Evolutionary conservation across 805 yeast species (phyloP).

Genomic region (Martiniozyma abietophila): DNA sequence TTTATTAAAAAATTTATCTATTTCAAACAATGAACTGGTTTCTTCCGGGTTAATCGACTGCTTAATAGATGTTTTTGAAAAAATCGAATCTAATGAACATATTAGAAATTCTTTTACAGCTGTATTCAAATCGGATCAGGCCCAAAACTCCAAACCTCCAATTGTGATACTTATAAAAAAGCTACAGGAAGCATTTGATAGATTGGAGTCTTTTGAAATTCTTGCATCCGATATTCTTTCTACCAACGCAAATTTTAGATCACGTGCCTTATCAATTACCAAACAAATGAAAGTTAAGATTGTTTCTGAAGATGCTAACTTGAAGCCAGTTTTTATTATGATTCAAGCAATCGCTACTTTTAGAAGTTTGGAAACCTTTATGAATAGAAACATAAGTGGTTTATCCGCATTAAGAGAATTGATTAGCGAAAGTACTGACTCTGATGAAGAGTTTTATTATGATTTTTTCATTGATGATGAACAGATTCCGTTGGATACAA

Average conservation of each 20-base stretch:
- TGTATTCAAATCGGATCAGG: too few relatives aligned
- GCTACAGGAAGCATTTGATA: constrained; percentile 65
- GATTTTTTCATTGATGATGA: constrained; percentile 54
- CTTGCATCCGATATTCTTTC: constrained; percentile 28
- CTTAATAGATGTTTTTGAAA: constrained; percentile 29
- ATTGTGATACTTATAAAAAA: too few relatives aligned
- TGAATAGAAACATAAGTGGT: constrained; percentile 33
- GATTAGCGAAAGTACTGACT: constrained; percentile 8
- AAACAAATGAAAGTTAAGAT: constrained; percentile 60
- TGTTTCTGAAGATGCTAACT: constrained; percentile 19
- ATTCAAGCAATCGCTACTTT: constrained; percentile 57
- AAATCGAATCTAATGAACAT: too few relatives aligned
- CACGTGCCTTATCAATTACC: constrained; percentile 53
- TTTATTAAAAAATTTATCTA: too few relatives aligned
- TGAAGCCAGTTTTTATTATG: constrained; percentile 27
- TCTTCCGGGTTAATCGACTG: constrained; percentile 54
- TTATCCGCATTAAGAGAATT: constrained; percentile 13
- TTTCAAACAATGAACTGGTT: constrained; percentile 70
- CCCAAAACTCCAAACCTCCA: too few relatives aligned
- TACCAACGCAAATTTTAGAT: constrained; percentile 11
- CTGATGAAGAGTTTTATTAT: constrained; percentile 28
- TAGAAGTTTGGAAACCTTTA: constrained; percentile 39
- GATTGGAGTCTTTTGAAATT: constrained; percentile 67
- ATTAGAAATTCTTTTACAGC: too few relatives aligned
- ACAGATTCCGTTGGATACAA: constrained; percentile 51